A percentile compares a stretch with the other conserved stretches of the same genome.
Evolutionary conservation across 345 rosid species (phyloP).

Genomic region (Hibiscus tridactylites): DNA sequence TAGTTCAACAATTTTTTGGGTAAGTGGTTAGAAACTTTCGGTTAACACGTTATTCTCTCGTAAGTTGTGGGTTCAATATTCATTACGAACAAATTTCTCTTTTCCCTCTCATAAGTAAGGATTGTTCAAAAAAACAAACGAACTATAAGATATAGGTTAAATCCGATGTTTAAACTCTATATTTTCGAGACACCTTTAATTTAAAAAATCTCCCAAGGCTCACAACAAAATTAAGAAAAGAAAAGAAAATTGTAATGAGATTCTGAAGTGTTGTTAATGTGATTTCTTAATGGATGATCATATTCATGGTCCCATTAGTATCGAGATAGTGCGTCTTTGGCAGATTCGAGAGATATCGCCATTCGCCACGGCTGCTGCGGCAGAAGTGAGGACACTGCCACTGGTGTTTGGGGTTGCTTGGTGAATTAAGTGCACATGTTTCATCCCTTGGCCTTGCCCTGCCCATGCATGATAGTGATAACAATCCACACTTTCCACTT

Average conservation of each 20-base stretch:
- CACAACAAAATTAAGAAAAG: too few relatives aligned
- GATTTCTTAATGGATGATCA: background rate
- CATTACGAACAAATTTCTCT: too few relatives aligned
- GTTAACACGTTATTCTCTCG: too few relatives aligned
- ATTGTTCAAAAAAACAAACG: too few relatives aligned
- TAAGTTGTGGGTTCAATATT: too few relatives aligned
- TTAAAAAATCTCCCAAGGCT: too few relatives aligned
- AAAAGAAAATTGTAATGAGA: background rate
- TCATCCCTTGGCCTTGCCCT: conserved; percentile 39
- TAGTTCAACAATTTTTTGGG: too few relatives aligned
- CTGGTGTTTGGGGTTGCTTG: conserved; percentile 28
- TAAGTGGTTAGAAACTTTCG: too few relatives aligned
- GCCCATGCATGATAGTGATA: conserved; percentile 34
- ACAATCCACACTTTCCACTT: conserved; percentile 1
- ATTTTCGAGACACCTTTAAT: too few relatives aligned
- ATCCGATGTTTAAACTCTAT: too few relatives aligned
- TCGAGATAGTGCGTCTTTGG: conserved; percentile 39
- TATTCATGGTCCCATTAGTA: background rate
- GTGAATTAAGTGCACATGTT: conserved; percentile 38
- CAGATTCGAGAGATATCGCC: conserved; percentile 41
- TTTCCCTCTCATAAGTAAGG: too few relatives aligned
- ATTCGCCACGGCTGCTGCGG: conserved; percentile 52
- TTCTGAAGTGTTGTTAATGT: background rate
- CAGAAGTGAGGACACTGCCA: conserved; percentile 47
- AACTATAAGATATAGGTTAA: too few relatives aligned